phyloP scores from a whole-genome alignment of 108 stramenopile species.

The Pseudonitzschia multiseries region DNA sequence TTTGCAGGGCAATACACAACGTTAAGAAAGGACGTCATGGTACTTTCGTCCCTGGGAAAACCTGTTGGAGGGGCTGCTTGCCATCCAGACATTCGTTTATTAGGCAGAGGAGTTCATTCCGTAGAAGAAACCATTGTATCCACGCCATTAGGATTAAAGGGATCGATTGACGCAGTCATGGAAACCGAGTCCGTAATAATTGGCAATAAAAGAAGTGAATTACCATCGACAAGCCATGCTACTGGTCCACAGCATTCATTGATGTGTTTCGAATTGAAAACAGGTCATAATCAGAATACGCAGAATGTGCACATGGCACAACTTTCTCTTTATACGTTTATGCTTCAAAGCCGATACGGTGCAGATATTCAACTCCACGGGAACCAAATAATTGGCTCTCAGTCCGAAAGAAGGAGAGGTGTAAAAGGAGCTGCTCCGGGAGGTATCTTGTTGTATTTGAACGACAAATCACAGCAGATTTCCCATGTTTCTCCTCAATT shows the following conservation, averaged over 20 bases:
- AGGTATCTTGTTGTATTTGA: conserved; percentile 79
- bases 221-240: not conserved
- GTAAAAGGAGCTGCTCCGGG: conserved; percentile 41
- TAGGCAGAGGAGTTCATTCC: conserved; percentile 37
- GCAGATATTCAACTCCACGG: not conserved
- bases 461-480: conserved; percentile 54
- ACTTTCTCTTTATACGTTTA: conserved; percentile 79
- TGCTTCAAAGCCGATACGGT: conserved; percentile 72
- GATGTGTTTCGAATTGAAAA: conserved; percentile 84
- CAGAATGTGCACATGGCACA: conserved; percentile 78
- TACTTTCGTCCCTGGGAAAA: conserved; percentile 5
- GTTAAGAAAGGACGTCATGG: conserved; percentile 13
- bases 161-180: conserved; percentile 77
- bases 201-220: not conserved
- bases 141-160: conserved; percentile 82
- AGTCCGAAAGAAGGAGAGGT: not conserved
- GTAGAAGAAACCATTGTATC: conserved; percentile 74
- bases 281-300: conserved; percentile 75
- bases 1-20: conserved; percentile 61
- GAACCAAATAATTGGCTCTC: conserved; percentile 1
- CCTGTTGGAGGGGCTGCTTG: conserved; percentile 27
- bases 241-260: conserved; percentile 29
- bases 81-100: conserved; percentile 39
- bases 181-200: conserved; percentile 41
- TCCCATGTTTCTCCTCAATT: conserved; percentile 64